Evolutionary conservation across 768 basidiomycete species (phyloP), one percentile per base, ranked within the genome.

Genomic region (Tulasnella sp.): DNA sequence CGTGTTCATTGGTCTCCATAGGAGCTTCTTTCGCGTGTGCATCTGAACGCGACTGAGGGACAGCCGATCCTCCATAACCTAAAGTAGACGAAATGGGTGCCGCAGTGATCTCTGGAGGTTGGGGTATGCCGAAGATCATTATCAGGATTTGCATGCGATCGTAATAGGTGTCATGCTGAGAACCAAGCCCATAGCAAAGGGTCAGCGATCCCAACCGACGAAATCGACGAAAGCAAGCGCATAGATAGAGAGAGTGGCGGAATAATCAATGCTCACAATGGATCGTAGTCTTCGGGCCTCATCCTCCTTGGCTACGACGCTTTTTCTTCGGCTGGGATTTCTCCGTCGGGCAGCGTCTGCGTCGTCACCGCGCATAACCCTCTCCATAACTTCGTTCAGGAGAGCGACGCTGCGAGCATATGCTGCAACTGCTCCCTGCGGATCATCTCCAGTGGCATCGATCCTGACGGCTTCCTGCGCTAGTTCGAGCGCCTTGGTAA

Each of bases 141-240:
- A 86, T 87, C 57, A 94, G 78, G 67, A 93, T 92, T 67, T 87
- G 86, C 85, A 94, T 91, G 53, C 92, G 81, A 70, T 94, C 89
- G 60, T 87, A 89, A 70, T 94, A 94, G 8, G 92, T 93, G 70
- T 94, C 92, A 68, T 93, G 92, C 91, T 92, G 69, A 17, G 11
- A 19, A 41, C 30, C 0, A 11, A 0, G 0, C 27, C 3, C 3
- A n/a, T n/a, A n/a, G n/a, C n/a, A n/a, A n/a, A n/a, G n/a, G n/a
- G 25, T 46, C n/a, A 46, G 44, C 43, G 63, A n/a, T n/a, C n/a
- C n/a, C n/a, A n/a, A n/a, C n/a, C n/a, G n/a, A 53, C 15, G 50
- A 17, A 25, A 53, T 53, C 21, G 22, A 4, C 9, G 3, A 24
- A 52, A 31, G 19, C 27, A 45, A n/a, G 27, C 19, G 24, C 34